phyloP scores from a whole-genome alignment of 495 filamentous ascomycete genomes.

The Pseudoneurospora amorphoporcata region DNA sequence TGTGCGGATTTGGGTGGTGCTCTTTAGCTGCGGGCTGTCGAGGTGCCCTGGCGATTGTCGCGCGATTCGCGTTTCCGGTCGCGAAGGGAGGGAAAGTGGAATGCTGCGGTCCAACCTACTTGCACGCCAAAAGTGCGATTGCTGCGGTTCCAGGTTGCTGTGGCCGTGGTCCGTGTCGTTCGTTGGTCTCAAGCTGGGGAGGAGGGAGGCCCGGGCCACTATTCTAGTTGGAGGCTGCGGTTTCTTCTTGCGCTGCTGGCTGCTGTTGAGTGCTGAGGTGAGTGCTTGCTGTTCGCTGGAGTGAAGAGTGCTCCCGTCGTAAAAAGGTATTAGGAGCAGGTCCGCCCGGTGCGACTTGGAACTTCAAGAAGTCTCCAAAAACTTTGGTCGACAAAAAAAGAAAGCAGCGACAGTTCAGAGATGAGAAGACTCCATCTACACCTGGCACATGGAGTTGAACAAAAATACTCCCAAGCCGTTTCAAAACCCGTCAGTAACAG shows the following conservation, averaged over 20 bases:
- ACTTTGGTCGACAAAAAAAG: constrained; percentile 3
- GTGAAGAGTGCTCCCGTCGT: not conserved
- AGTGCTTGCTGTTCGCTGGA: constrained; percentile 1
- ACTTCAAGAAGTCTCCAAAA: constrained; percentile 12
- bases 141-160: not conserved
- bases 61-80: constrained; percentile 29
- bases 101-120: constrained; percentile 1
- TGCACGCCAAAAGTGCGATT: constrained; percentile 1
- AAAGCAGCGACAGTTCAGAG: not conserved
- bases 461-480: not conserved
- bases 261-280: not conserved
- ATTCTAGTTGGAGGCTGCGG: not conserved
- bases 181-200: not conserved
- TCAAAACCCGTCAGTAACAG: not conserved
- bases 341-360: constrained; percentile 5
- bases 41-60: constrained; percentile 25
- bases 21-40: constrained; percentile 4
- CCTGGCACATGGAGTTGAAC: not conserved
- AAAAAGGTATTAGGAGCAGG: not conserved
- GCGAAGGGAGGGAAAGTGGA: constrained; percentile 18
- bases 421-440: not conserved
- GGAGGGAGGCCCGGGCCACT: not conserved
- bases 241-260: not conserved
- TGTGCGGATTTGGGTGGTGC: constrained; percentile 8
- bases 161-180: not conserved